phyloP scores from a whole-genome alignment of 1,139 yeast genomes.

The Blastobotrys proliferans region DNA sequence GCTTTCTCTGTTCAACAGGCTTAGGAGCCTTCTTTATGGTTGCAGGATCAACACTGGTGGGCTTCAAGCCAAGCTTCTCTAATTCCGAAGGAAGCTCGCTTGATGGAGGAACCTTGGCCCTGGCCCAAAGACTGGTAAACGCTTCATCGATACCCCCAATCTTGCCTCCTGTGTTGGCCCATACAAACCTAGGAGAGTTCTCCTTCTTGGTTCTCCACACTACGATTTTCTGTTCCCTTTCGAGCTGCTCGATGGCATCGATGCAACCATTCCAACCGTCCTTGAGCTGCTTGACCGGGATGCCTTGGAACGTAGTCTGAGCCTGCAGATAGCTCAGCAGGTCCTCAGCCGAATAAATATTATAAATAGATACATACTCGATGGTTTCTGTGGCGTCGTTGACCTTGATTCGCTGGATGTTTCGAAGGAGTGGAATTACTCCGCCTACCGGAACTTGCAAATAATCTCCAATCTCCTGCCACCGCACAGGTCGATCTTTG shows the following conservation, averaged over 20 bases:
- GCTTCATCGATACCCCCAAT: conserved; percentile 77
- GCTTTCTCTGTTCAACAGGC: conserved; percentile 59
- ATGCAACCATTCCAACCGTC: conserved; percentile 98
- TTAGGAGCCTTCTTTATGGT: conserved; percentile 57
- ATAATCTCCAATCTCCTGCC: conserved; percentile 57
- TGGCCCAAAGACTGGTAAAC: conserved; percentile 76
- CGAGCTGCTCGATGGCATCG: conserved; percentile 71
- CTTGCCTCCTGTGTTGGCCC: conserved; percentile 82
- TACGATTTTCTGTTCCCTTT: conserved; percentile 67
- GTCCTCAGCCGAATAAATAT: conserved; percentile 77
- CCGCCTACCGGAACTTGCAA: conserved; percentile 42
- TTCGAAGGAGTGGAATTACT: conserved; percentile 64
- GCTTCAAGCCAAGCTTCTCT: conserved; percentile 82
- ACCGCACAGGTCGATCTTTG: conserved; percentile 64
- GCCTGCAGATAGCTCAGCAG: conserved; percentile 67
- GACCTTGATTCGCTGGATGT: conserved; percentile 61
- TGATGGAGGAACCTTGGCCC: conserved; percentile 72
- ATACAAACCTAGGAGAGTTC: conserved; percentile 80
- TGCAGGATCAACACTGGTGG: conserved; percentile 96
- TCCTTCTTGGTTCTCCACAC: conserved; percentile 90
- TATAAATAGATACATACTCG: conserved; percentile 84
- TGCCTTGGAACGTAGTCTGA: conserved; percentile 86
- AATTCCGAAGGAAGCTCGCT: conserved; percentile 76
- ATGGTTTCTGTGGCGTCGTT: conserved; percentile 51
- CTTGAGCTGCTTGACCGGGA: conserved; percentile 79